Conservation (phyloP, 2,329 filamentous ascomycete genomes). For the Microdochium nivale region DNA sequence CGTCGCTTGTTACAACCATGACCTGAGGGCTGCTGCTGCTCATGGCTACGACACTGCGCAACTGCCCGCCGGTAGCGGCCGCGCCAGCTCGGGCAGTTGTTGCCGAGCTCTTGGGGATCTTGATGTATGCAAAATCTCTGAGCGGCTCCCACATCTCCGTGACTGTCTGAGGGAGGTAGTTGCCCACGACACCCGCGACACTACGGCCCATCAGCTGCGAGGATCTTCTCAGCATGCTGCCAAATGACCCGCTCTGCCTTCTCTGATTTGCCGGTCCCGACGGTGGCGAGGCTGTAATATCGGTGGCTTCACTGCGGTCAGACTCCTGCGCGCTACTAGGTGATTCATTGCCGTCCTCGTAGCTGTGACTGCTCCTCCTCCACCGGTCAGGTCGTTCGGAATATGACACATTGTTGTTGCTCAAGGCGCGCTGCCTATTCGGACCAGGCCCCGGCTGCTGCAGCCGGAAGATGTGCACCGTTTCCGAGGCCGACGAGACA, state of each 20-base stretch:
- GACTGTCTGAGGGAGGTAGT: slow-evolving; percentile 86
- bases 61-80: slow-evolving; percentile 30
- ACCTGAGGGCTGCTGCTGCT: slow-evolving; percentile 90
- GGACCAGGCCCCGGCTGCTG: slow-evolving; percentile 29
- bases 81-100: slow-evolving; percentile 17
- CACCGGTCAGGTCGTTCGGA: slow-evolving; percentile 37
- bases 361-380: slow-evolving; percentile 41
- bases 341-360: slow-evolving; percentile 48
- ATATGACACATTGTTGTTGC: slow-evolving; percentile 20
- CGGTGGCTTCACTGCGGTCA: slow-evolving; percentile 38
- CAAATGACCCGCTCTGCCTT: slow-evolving; percentile 66
- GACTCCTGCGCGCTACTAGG: slow-evolving; percentile 32
- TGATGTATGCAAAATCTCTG: slow-evolving; percentile 94
- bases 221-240: slow-evolving; percentile 85
- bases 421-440: neutral
- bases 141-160: slow-evolving; percentile 97
- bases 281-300: slow-evolving; percentile 20
- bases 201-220: slow-evolving; percentile 89
- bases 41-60: slow-evolving; percentile 94
- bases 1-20: slow-evolving; percentile 96
- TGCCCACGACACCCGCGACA: slow-evolving; percentile 80
- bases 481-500: slow-evolving; percentile 93
- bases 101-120: slow-evolving; percentile 59
- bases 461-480: slow-evolving; percentile 91
- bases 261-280: slow-evolving; percentile 22